Evolutionary conservation across 2,329 filamentous ascomycete species (phyloP), one percentile per base, ranked within the genome.

Genomic region (Penicillium sp.): DNA sequence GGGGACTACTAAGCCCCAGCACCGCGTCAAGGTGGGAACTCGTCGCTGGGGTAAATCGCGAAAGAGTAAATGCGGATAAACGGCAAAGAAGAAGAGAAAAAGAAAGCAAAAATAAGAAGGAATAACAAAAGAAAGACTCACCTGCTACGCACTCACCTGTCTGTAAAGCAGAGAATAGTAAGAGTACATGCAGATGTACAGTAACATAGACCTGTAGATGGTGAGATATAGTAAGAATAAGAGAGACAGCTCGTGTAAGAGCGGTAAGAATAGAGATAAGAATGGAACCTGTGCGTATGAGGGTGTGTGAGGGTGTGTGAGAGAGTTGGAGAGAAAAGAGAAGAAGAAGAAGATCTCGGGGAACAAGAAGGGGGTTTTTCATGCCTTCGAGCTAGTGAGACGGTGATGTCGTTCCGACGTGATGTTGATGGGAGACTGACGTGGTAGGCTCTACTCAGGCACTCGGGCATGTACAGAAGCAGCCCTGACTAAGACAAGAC

Each of bases 1-100:
- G 19, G 49, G 50, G 43, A 50, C 27, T 62, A 64, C 60, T 63
- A 37, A 50, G 61, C 61, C 60, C 54, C 50, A 57, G 51, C 56
- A 63, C 56, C 61, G 46, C 61, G 56, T 18, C 61, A 54, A 63
- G 61, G 61, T 63, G 56, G 56, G 54, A 63, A 57, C 56, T 47
- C 50, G 33, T 44, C 47, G 55, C 52, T 54, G 50, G 59, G 59
- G 60, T 54, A 54, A 54, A 47, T 54, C 19, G 52, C 52, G 52
- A 54, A 47, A 55, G 43, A 55, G 14, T 50, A 55, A 55, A 55
- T 55, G 36, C 27, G 7, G 27, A 31, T 31, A 31, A 31, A 31
- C 1, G 7, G 27, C 27, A 40, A 40, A 16, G 37, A 40, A 37
- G 1, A 40, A 40, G 37, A 40, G 22, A 22, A 22, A 22, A 22